Conservation (phyloP, 768 basidiomycete genomes). For the Agaricus subrufescens region DNA sequence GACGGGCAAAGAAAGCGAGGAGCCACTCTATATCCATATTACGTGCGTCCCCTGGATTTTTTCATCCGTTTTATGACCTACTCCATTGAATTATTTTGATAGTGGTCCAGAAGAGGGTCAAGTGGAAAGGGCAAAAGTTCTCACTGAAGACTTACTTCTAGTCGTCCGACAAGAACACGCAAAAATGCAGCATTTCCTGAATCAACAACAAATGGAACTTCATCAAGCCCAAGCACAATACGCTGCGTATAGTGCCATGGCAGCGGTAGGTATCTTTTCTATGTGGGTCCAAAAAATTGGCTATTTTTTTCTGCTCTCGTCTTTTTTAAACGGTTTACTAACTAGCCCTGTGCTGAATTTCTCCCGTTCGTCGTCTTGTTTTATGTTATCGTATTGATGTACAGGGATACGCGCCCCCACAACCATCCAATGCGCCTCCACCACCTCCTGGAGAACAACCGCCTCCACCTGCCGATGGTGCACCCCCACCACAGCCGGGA, state of each 20-base stretch:
- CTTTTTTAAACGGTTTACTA: neutral
- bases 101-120: slow-evolving; percentile 76
- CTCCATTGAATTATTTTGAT: neutral
- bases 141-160: slow-evolving; percentile 78
- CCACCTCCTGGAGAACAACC: slow-evolving; percentile 42
- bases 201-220: slow-evolving; percentile 75
- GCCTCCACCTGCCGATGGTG: slow-evolving; percentile 30
- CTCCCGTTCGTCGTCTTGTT: neutral
- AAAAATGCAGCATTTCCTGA: slow-evolving; percentile 57
- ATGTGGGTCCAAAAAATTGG: neutral
- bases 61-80: neutral
- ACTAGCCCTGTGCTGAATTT: neutral
- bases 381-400: slow-evolving; percentile 30
- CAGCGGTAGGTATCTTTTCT: slow-evolving; percentile 34
- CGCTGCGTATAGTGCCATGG: slow-evolving; percentile 56
- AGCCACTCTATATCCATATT: slow-evolving; percentile 84
- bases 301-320: neutral
- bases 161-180: slow-evolving; percentile 78
- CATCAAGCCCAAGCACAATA: slow-evolving; percentile 75
- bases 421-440: slow-evolving; percentile 40
- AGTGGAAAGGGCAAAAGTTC: slow-evolving; percentile 71
- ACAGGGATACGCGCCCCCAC: slow-evolving; percentile 35
- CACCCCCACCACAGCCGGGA: slow-evolving; percentile 41
- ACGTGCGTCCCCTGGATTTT: slow-evolving; percentile 47
- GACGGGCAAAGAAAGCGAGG: slow-evolving; percentile 76